Conservation (phyloP, 768 basidiomycete genomes). For the Filobasidium wieringae region DNA sequence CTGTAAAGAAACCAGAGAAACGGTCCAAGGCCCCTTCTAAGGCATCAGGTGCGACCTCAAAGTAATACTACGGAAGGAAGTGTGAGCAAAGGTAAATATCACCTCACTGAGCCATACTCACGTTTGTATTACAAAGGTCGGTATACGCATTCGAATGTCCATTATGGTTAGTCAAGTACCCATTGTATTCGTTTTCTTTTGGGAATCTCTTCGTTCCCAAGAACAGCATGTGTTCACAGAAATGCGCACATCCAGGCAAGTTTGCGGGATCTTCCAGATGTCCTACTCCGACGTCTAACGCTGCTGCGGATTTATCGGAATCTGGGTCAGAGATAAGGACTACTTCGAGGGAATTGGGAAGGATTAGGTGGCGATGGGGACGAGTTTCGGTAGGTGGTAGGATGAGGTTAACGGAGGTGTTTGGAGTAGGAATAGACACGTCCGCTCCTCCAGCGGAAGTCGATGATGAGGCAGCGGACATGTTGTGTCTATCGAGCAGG, state of each 20-base stretch:
- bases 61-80: slow-evolving; percentile 45
- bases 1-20: slow-evolving; percentile 65
- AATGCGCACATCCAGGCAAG: slow-evolving; percentile 40
- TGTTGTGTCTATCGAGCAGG: too few relatives aligned
- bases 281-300: slow-evolving; percentile 86
- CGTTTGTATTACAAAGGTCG: slow-evolving; percentile 74
- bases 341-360: slow-evolving; percentile 83
- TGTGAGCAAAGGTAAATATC: slow-evolving; percentile 40
- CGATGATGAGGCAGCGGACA: neutral
- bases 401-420: slow-evolving; percentile 14
- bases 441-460: too few relatives aligned
- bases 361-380: slow-evolving; percentile 51
- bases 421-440: neutral
- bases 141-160: slow-evolving; percentile 81
- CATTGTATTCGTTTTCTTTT: slow-evolving; percentile 85
- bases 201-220: slow-evolving; percentile 48
- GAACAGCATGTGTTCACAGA: slow-evolving; percentile 78
- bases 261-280: slow-evolving; percentile 79
- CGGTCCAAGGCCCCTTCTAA: slow-evolving; percentile 37
- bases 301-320: slow-evolving; percentile 89
- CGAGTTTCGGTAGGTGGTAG: slow-evolving; percentile 35
- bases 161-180: slow-evolving; percentile 48
- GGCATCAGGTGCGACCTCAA: slow-evolving; percentile 52
- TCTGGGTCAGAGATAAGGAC: slow-evolving; percentile 69
- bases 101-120: slow-evolving; percentile 45